These are phyloP conservation scores for Backusella luteola DNA, from an alignment of 192 early-diverging fungal species.

Conservation along the genomic window DNA sequence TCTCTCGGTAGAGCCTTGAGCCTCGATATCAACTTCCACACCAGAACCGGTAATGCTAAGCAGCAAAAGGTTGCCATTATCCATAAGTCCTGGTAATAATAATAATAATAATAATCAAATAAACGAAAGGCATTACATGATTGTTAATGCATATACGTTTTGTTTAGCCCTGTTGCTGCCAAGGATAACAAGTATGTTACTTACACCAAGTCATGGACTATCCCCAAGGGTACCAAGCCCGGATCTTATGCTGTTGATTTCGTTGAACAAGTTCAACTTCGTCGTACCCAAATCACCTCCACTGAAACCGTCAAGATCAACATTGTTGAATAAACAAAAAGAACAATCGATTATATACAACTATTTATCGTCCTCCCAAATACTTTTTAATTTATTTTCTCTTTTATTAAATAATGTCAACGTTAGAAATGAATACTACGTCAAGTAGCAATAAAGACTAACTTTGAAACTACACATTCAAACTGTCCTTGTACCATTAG, in stretches of 20 bases:
- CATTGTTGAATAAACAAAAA: constrained; percentile 27
- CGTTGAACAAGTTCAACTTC: constrained; percentile 22
- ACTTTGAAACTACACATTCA: background rate
- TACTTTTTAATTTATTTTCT: background rate
- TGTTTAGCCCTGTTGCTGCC: constrained; percentile 28
- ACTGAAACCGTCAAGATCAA: constrained; percentile 34
- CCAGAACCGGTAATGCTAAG: constrained; percentile 25
- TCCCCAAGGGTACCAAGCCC: constrained; percentile 30
- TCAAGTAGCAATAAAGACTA: background rate
- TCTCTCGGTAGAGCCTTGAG: constrained; percentile 29
- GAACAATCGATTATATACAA: background rate
- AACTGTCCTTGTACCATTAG: background rate
- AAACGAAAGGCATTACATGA: background rate
- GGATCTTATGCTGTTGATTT: constrained; percentile 38
- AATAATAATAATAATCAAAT: background rate
- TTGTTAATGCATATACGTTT: background rate
- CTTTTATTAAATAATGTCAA: background rate
- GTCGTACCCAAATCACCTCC: constrained; percentile 19
- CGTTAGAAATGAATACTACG: background rate
- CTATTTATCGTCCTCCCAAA: background rate
- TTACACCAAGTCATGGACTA: constrained; percentile 29
- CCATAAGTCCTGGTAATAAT: constrained; percentile 7
- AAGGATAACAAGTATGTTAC: constrained; percentile 29
- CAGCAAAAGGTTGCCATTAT: constrained; percentile 23
- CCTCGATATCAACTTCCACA: constrained; percentile 31